Conservation (phyloP, 441 rosid species). For the Populus hybrid region DNA sequence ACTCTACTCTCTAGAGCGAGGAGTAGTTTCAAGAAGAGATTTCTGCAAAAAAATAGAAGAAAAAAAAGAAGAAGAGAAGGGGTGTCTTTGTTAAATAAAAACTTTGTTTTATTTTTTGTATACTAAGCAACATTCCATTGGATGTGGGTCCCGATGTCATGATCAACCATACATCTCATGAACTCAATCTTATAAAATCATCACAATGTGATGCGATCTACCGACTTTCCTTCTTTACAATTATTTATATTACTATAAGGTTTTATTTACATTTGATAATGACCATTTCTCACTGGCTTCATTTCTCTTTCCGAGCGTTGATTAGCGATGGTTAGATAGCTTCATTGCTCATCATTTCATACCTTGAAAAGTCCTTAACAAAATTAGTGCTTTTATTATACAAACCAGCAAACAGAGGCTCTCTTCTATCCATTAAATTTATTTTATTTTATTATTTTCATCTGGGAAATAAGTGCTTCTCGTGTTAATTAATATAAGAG, state of each 20-base stretch:
- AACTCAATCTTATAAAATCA: conserved; percentile 43
- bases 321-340: conserved; percentile 7
- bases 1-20: background rate
- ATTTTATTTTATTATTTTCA: background rate
- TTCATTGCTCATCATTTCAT: conserved; percentile 19
- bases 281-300: conserved; percentile 23
- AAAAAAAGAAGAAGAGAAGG: background rate
- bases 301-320: conserved; percentile 21
- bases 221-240: conserved; percentile 38
- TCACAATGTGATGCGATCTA: conserved; percentile 54
- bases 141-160: conserved; percentile 28
- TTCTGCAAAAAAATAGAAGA: too few relatives aligned
- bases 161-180: conserved; percentile 31
- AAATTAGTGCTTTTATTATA: background rate
- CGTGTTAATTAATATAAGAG: background rate
- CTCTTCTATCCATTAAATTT: background rate
- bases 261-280: conserved; percentile 9
- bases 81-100: too few relatives aligned
- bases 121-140: conserved; percentile 25
- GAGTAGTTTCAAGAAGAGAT: background rate
- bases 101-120: background rate
- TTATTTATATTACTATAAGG: background rate
- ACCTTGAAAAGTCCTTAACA: background rate
- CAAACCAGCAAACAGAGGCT: background rate
- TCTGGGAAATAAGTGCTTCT: background rate